Conservation (phyloP, 176 grass and related monocot species). For the Zoysia japonica region DNA sequence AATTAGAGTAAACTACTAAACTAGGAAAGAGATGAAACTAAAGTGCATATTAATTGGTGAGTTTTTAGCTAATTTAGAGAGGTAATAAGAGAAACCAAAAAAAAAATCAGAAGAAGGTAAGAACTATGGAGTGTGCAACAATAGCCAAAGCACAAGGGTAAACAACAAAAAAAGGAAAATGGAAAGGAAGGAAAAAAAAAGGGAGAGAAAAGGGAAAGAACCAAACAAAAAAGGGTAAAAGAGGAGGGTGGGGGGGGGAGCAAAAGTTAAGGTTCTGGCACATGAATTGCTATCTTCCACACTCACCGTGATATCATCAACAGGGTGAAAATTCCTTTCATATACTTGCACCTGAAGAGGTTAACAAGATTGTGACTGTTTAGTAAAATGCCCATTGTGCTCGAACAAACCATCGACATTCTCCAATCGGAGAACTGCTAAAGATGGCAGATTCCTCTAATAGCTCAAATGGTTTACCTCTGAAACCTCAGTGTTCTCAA, state of each 20-base stretch:
- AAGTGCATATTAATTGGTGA: not conserved
- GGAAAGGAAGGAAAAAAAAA: no score
- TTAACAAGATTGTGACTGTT: conserved; percentile 16
- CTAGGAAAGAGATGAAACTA: not conserved
- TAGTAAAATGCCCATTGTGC: not conserved
- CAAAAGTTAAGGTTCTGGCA: no score
- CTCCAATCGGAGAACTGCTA: not conserved
- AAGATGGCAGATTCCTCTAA: not conserved
- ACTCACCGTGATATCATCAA: conserved; percentile 76
- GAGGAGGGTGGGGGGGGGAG: no score
- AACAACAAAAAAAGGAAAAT: no score
- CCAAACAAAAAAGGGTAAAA: no score
- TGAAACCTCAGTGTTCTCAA: conserved; percentile 82
- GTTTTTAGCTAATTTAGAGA: not conserved
- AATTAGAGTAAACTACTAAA: not conserved
- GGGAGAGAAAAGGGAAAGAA: no score
- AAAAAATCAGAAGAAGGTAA: not conserved
- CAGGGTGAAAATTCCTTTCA: conserved; percentile 93
- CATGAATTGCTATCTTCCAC: no score
- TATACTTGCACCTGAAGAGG: conserved; percentile 83
- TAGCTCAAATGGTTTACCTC: conserved; percentile 51
- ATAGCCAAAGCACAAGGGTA: not conserved
- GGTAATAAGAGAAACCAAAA: not conserved
- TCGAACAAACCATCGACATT: not conserved
- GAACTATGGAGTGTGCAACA: not conserved